Conservation (phyloP, 129 eudicot species). For the Cynara cardunculus region DNA sequence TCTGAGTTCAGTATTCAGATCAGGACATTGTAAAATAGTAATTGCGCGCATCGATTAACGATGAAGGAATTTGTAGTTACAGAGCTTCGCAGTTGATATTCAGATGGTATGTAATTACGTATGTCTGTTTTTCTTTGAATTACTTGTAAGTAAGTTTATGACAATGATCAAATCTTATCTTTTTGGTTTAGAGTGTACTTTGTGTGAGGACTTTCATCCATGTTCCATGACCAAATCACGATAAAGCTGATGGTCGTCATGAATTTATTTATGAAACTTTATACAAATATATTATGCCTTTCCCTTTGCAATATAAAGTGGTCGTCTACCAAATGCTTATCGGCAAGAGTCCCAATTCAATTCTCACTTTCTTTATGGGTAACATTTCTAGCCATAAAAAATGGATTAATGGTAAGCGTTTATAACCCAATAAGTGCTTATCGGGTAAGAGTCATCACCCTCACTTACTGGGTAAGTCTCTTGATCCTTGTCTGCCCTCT, state of each 20-base stretch:
- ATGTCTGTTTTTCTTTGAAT: background rate
- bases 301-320: background rate
- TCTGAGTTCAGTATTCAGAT: constrained; percentile 11
- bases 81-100: constrained; percentile 17
- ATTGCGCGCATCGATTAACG: background rate
- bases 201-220: background rate
- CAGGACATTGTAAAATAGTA: background rate
- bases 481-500: no score
- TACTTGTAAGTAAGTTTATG: background rate
- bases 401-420: no score
- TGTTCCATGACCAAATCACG: background rate
- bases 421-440: no score
- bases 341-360: no score
- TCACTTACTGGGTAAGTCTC: no score
- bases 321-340: no score
- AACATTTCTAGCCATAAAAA: no score
- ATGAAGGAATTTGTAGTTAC: constrained; percentile 22
- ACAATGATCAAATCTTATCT: background rate
- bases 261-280: background rate
- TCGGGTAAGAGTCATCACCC: no score
- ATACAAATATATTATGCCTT: background rate
- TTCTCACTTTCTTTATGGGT: no score
- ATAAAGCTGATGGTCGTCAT: background rate
- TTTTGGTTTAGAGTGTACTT: background rate
- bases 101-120: constrained; percentile 31